Conservation (phyloP, 176 grass and related monocot genomes). For the Ampelocalamus luodianensis region DNA sequence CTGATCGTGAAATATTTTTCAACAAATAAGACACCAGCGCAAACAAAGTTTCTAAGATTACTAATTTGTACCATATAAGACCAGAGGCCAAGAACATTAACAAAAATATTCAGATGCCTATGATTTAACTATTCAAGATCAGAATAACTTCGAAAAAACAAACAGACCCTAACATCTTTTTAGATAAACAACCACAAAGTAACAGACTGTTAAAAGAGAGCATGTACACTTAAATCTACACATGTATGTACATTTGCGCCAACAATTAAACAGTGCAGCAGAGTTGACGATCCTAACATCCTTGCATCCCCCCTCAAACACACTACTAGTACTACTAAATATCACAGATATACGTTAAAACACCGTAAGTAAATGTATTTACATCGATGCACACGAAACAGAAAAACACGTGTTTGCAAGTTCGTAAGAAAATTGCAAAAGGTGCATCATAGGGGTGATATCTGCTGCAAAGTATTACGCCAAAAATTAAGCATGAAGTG, state of each 20-base stretch:
- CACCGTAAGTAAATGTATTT: background rate
- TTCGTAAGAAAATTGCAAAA: background rate
- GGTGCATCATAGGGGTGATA: background rate
- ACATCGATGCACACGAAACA: background rate
- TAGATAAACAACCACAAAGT: background rate
- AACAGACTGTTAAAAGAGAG: background rate
- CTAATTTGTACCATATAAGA: background rate
- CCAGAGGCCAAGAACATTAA: background rate
- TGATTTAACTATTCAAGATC: background rate
- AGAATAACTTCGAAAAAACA: background rate
- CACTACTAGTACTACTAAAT: background rate
- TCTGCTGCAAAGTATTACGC: background rate
- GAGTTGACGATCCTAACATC: background rate
- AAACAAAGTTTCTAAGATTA: background rate
- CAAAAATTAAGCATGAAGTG: background rate
- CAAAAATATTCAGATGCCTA: background rate
- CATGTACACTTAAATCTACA: background rate
- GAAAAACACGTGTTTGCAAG: background rate
- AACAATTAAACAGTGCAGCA: background rate
- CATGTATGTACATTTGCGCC: background rate
- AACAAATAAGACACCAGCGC: background rate
- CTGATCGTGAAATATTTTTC: background rate
- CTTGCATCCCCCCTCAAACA: background rate
- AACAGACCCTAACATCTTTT: background rate
- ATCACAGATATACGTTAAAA: background rate